These are phyloP conservation scores for Solanum boliviense DNA, from an alignment of 257 asterid genomes.

Conservation along the genomic window DNA sequence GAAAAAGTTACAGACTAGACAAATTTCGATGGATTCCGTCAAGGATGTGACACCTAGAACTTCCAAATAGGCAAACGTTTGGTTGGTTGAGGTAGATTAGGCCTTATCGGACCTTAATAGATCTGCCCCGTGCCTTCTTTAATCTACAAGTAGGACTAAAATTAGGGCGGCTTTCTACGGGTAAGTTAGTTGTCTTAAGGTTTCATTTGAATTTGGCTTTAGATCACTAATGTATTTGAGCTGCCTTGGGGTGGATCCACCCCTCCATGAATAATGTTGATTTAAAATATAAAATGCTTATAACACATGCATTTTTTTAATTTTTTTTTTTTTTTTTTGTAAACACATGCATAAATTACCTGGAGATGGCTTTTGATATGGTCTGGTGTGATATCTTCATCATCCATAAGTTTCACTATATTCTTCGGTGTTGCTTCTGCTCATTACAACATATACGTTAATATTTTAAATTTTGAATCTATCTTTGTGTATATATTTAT, in stretches of 20 bases:
- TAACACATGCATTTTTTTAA: not conserved
- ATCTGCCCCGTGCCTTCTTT: not conserved
- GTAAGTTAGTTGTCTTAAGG: not conserved
- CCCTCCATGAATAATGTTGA: not conserved
- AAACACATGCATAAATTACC: not conserved
- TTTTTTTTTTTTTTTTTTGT: too few relatives aligned
- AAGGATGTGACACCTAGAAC: not conserved
- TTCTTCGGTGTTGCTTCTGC: slow-evolving; percentile 12
- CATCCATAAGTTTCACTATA: not conserved
- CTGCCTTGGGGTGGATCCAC: not conserved
- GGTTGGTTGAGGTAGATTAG: not conserved
- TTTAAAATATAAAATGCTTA: not conserved
- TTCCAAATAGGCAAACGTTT: not conserved
- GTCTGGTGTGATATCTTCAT: not conserved
- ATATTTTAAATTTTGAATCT: not conserved
- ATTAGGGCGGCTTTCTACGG: not conserved
- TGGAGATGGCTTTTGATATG: slow-evolving; percentile 16
- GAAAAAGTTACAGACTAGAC: not conserved
- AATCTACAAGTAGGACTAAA: not conserved
- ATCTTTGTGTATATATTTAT: not conserved
- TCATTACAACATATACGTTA: not conserved
- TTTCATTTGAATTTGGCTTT: too few relatives aligned
- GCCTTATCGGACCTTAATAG: too few relatives aligned
- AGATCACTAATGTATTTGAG: not conserved
- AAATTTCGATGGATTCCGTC: not conserved